A percentile compares a stretch with the other conserved stretches of the same genome.
These are phyloP conservation scores for Wickerhamomyces canadensis DNA, from an alignment of 805 yeast species.

Conservation along the genomic window DNA sequence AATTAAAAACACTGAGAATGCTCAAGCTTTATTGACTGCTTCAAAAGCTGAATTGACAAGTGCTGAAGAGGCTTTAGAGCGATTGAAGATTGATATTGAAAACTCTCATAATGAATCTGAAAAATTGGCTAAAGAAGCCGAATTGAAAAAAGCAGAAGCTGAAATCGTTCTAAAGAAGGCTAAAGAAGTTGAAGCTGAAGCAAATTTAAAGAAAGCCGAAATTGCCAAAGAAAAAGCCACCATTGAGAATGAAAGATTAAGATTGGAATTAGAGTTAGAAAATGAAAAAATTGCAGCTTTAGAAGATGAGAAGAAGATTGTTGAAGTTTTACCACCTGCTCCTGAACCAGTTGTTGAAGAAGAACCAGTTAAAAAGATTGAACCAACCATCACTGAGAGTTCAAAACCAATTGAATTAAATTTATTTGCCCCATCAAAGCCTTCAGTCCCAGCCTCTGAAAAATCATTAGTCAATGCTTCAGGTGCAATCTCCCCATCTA, in stretches of 20 bases:
- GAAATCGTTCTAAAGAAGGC: conserved; percentile 28
- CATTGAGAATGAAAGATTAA: conserved; percentile 30
- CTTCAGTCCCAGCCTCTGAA: conserved; percentile 4
- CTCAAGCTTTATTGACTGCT: conserved; percentile 35
- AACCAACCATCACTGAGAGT: neutral
- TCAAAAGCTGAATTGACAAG: conserved; percentile 36
- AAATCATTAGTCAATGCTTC: neutral
- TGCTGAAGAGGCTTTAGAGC: conserved; percentile 30
- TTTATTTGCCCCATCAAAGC: too few relatives aligned
- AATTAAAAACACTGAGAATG: conserved; percentile 38
- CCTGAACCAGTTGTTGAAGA: conserved; percentile 2
- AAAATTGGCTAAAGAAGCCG: conserved; percentile 27
- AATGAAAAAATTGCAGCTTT: conserved; percentile 28
- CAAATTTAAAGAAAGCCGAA: conserved; percentile 32
- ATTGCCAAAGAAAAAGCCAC: conserved; percentile 32
- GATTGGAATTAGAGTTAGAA: conserved; percentile 31
- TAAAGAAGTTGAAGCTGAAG: conserved; percentile 32
- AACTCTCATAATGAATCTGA: conserved; percentile 26
- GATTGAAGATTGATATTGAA: conserved; percentile 28
- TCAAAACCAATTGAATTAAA: neutral
- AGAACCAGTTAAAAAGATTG: conserved; percentile 3
- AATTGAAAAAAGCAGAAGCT: conserved; percentile 27
- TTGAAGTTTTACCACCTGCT: conserved; percentile 34
- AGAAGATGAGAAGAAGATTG: conserved; percentile 33
- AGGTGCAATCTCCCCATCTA: neutral